phyloP scores from a whole-genome alignment of 805 yeast species.

The Candida broadrunensis region DNA sequence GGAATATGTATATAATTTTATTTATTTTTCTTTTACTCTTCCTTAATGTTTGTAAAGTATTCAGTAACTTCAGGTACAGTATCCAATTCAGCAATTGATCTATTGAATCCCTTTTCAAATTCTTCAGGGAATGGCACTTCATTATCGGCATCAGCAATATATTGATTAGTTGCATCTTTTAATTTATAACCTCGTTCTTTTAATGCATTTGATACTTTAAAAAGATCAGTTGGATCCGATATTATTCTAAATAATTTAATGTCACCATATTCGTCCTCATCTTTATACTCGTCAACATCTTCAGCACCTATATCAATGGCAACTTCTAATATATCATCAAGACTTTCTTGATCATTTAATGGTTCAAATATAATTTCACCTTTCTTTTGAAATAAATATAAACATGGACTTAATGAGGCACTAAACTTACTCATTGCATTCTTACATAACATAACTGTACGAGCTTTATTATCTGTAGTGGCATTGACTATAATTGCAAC shows the following conservation, averaged over 20 bases:
- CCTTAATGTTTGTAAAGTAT: conserved; percentile 66
- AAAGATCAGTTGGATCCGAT: conserved; percentile 65
- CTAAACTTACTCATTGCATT: conserved; percentile 70
- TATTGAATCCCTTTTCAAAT: conserved; percentile 47
- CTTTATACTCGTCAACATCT: conserved; percentile 60
- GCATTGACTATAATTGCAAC: conserved; percentile 84
- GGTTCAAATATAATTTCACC: conserved; percentile 64
- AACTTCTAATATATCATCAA: conserved; percentile 72
- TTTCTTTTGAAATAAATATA: conserved; percentile 70
- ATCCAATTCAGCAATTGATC: conserved; percentile 60
- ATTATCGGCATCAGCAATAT: conserved; percentile 60
- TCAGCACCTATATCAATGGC: conserved; percentile 78
- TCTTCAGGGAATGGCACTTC: conserved; percentile 55
- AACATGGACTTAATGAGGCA: conserved; percentile 72
- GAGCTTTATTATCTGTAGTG: conserved; percentile 80
- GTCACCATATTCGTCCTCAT: conserved; percentile 39
- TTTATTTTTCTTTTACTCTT: too few relatives aligned
- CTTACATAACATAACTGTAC: conserved; percentile 75
- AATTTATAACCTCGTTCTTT: conserved; percentile 54
- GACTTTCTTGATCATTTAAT: conserved; percentile 27
- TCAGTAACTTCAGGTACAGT: conserved; percentile 83
- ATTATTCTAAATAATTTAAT: conserved; percentile 41
- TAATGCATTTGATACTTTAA: conserved; percentile 56
- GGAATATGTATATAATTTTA: background rate
- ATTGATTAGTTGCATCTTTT: conserved; percentile 70